A percentile compares a stretch with the other conserved stretches of the same genome.
Evolutionary conservation across 768 basidiomycete genomes (phyloP).

Genomic region (Harrya chromipes): DNA sequence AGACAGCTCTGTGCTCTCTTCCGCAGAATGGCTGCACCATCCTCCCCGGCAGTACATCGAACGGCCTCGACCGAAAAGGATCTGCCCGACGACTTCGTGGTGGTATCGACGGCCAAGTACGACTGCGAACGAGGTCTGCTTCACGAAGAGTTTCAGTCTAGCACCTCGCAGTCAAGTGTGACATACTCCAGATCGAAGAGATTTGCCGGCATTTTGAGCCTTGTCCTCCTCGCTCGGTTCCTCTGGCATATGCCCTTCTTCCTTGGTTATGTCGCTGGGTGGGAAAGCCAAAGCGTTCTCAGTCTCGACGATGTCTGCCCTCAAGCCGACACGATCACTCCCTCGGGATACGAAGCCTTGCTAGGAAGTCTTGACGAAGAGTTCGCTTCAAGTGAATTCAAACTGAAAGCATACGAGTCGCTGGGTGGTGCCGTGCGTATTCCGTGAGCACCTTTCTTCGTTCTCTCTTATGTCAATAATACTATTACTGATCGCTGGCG

Average conservation of each 20-base stretch:
- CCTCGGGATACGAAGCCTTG: constrained; percentile 15
- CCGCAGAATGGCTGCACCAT: neutral
- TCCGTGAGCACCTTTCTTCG: constrained; percentile 18
- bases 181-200: neutral
- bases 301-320: constrained; percentile 23
- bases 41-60: neutral
- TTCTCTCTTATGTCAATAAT: neutral
- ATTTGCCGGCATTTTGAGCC: constrained; percentile 7
- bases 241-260: constrained; percentile 5
- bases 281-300: neutral
- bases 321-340: constrained; percentile 20
- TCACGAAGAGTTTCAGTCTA: neutral
- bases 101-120: neutral
- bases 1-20: constrained; percentile 8
- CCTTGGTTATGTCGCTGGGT: neutral
- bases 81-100: neutral
- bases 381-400: constrained; percentile 25
- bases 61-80: constrained; percentile 1
- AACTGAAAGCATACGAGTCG: constrained; percentile 29
- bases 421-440: constrained; percentile 37
- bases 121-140: constrained; percentile 14
- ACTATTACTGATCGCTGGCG: neutral
- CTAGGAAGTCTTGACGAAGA: constrained; percentile 23
- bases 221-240: constrained; percentile 4
- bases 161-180: neutral